phyloP scores from a whole-genome alignment of 306 rosid genomes.

The Lagenaria siceraria region DNA sequence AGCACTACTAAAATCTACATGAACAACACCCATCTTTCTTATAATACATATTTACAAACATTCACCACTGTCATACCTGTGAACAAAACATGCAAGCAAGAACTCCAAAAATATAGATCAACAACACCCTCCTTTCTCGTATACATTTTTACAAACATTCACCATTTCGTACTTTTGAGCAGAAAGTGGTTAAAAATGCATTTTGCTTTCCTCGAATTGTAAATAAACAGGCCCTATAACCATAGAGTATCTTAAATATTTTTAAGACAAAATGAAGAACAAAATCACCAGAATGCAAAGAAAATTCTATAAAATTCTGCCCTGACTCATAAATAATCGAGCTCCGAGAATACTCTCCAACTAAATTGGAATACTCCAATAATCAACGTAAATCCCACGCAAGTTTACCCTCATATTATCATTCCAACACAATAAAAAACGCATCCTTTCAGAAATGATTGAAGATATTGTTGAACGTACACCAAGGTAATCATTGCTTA shows the following conservation, averaged over 20 bases:
- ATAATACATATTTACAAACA: not conserved
- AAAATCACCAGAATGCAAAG: not conserved
- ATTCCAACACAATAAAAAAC: not conserved
- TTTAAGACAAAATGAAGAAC: not conserved
- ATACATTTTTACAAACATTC: not conserved
- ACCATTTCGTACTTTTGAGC: not conserved
- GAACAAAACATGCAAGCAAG: not conserved
- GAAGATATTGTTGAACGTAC: slow-evolving; percentile 29
- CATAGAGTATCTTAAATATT: not conserved
- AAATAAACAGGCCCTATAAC: not conserved
- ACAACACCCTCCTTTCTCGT: not conserved
- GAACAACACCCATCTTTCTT: not conserved
- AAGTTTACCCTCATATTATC: not conserved
- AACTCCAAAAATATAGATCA: not conserved
- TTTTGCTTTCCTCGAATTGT: not conserved
- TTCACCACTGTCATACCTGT: not conserved
- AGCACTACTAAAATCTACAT: not conserved
- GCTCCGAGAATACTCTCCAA: not conserved
- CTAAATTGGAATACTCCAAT: not conserved
- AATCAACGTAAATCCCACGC: not conserved
- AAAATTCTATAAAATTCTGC: not conserved
- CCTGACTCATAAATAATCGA: not conserved
- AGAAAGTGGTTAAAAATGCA: not conserved
- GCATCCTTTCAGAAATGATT: not conserved
- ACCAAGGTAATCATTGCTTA: slow-evolving; percentile 51